Conservation (phyloP, 805 yeast genomes). For the Metschnikowia lunata region DNA sequence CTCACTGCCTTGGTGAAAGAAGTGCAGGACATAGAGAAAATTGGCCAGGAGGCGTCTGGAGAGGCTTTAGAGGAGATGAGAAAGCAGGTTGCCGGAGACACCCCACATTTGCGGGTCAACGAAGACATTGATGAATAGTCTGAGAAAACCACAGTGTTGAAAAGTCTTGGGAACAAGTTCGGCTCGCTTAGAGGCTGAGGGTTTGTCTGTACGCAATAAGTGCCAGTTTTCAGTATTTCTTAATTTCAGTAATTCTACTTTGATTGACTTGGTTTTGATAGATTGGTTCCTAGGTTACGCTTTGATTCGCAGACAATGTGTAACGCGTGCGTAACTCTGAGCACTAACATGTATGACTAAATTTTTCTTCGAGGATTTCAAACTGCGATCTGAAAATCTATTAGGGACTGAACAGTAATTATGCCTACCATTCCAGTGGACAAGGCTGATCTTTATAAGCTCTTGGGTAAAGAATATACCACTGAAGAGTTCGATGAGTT, state of each 20-base stretch:
- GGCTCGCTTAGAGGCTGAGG: background rate
- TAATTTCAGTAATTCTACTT: too few species aligned
- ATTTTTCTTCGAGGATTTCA: slow-evolving; percentile 12
- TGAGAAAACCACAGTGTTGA: slow-evolving; percentile 6
- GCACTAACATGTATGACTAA: slow-evolving; percentile 12
- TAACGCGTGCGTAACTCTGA: slow-evolving; percentile 12
- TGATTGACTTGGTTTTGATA: too few species aligned
- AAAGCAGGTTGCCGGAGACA: slow-evolving; percentile 2
- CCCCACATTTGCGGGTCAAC: slow-evolving; percentile 3
- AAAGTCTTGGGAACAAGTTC: slow-evolving; percentile 3
- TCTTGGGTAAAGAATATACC: slow-evolving; percentile 58
- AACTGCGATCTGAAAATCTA: too few species aligned
- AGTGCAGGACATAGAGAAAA: slow-evolving; percentile 40
- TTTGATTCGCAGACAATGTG: background rate
- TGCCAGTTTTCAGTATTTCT: too few species aligned
- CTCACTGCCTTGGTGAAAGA: slow-evolving; percentile 41
- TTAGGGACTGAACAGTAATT: slow-evolving; percentile 6
- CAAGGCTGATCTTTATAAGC: slow-evolving; percentile 82
- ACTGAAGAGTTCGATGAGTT: slow-evolving; percentile 94
- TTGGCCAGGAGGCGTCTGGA: slow-evolving; percentile 21
- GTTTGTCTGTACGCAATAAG: too few species aligned
- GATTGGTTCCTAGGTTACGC: background rate
- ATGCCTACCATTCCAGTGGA: slow-evolving; percentile 99
- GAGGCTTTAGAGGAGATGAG: slow-evolving; percentile 8
- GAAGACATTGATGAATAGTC: slow-evolving; percentile 14